These are phyloP conservation scores for Alternaria sp. DNA, from an alignment of 2,329 filamentous ascomycete species.

Conservation along the genomic window DNA sequence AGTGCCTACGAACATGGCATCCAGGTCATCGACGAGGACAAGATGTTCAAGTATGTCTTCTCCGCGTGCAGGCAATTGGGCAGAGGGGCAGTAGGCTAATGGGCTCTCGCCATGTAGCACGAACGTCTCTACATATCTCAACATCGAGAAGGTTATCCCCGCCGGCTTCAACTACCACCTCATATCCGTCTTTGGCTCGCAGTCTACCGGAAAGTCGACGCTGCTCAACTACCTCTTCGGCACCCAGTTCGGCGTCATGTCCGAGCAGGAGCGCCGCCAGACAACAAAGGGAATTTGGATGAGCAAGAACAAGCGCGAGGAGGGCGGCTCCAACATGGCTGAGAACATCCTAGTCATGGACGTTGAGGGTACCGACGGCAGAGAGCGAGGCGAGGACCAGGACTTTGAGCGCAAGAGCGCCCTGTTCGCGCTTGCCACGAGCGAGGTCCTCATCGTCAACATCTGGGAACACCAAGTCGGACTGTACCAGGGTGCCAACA, in stretches of 20 bases:
- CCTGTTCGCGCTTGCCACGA: constrained; percentile 94
- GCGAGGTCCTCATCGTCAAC: constrained; percentile 97
- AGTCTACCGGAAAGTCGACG: constrained; percentile 98
- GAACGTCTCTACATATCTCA: constrained; percentile 81
- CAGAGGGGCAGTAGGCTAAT: constrained; percentile 26
- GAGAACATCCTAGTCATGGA: constrained; percentile 99
- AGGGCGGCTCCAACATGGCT: constrained; percentile 70
- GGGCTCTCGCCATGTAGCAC: constrained; percentile 58
- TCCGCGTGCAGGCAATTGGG: neutral
- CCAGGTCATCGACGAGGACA: constrained; percentile 95
- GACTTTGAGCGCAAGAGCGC: constrained; percentile 99
- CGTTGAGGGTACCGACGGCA: constrained; percentile 95
- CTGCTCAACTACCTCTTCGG: constrained; percentile 95
- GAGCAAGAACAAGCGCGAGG: constrained; percentile 85
- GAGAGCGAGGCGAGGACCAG: constrained; percentile 95
- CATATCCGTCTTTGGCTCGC: constrained; percentile 97
- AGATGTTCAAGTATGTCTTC: constrained; percentile 85
- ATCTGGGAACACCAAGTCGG: constrained; percentile 99
- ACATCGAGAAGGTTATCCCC: constrained; percentile 77
- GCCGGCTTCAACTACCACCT: constrained; percentile 99
- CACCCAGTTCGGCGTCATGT: constrained; percentile 97
- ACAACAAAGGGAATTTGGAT: constrained; percentile 99
- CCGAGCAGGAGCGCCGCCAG: constrained; percentile 89
- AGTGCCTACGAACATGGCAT: constrained; percentile 88
- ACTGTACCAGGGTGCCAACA: constrained; percentile 97